phyloP scores from a whole-genome alignment of 1,139 yeast species.

The Kurtzmaniella quercitrusa region DNA sequence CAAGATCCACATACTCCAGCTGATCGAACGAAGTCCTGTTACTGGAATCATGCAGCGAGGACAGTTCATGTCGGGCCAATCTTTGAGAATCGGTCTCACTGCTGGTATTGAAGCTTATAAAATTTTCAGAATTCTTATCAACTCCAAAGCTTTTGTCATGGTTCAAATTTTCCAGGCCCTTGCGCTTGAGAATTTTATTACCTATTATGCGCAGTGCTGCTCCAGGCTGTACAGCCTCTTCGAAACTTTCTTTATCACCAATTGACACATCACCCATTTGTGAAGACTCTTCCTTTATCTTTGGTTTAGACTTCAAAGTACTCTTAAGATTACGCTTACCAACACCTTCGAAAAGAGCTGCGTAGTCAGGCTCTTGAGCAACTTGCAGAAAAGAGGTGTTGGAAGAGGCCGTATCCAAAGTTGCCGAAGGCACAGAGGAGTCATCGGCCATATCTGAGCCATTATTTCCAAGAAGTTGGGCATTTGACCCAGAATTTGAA shows the following conservation, averaged over 20 bases:
- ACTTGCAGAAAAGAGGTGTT: background rate
- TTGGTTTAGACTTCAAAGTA: constrained; percentile 20
- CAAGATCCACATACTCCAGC: constrained; percentile 37
- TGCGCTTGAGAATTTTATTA: background rate
- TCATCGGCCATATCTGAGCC: background rate
- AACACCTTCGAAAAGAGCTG: constrained; percentile 43
- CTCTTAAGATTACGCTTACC: constrained; percentile 36
- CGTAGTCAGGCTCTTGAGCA: constrained; percentile 37
- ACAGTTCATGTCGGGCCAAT: background rate
- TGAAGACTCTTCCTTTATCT: constrained; percentile 12
- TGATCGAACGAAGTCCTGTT: constrained; percentile 17
- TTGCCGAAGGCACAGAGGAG: background rate
- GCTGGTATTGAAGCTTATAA: background rate
- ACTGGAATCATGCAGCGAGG: background rate
- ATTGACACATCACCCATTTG: background rate
- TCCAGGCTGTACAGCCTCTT: constrained; percentile 5
- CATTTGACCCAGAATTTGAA: constrained; percentile 1
- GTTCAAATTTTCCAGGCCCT: background rate
- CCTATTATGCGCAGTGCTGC: constrained; percentile 8
- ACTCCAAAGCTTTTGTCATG: constrained; percentile 1
- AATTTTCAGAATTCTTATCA: background rate
- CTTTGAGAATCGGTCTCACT: background rate
- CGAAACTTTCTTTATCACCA: background rate
- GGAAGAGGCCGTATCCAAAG: background rate
- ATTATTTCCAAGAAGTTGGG: background rate